Conservation (phyloP, 306 rosid genomes). For the Trifolium subterraneum region DNA sequence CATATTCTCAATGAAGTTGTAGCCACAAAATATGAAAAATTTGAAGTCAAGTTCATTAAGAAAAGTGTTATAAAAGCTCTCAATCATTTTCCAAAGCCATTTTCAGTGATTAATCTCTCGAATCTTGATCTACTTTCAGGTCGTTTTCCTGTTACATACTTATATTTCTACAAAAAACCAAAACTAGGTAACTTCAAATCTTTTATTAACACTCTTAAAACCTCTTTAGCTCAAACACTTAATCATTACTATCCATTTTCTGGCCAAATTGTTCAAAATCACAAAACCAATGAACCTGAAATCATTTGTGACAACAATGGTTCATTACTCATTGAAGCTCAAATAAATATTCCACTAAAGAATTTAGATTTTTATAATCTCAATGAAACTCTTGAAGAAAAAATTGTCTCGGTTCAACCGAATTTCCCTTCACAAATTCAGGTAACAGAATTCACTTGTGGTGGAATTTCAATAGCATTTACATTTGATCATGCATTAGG, state of each 20-base stretch:
- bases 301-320: conserved; percentile 78
- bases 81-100: conserved; percentile 47
- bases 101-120: conserved; percentile 57
- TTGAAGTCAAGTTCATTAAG: conserved; percentile 56
- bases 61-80: conserved; percentile 62
- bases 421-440: conserved; percentile 68
- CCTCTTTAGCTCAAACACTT: conserved; percentile 57
- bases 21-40: conserved; percentile 12
- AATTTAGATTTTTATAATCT: conserved; percentile 65
- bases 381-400: conserved; percentile 54
- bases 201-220: conserved; percentile 53
- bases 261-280: conserved; percentile 66
- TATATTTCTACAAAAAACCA: conserved; percentile 69
- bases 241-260: conserved; percentile 67
- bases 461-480: conserved; percentile 74
- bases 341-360: conserved; percentile 50
- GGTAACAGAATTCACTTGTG: conserved; percentile 69
- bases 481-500: conserved; percentile 92
- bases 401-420: conserved; percentile 59
- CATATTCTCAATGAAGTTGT: conserved; percentile 39
- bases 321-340: conserved; percentile 67
- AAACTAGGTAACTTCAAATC: conserved; percentile 25
- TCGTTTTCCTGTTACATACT: conserved; percentile 84
- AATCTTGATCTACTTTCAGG: conserved; percentile 91
- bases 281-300: conserved; percentile 68